Conservation (phyloP, 2,329 filamentous ascomycete genomes). For the Gnomoniopsis smithogilvyi region DNA sequence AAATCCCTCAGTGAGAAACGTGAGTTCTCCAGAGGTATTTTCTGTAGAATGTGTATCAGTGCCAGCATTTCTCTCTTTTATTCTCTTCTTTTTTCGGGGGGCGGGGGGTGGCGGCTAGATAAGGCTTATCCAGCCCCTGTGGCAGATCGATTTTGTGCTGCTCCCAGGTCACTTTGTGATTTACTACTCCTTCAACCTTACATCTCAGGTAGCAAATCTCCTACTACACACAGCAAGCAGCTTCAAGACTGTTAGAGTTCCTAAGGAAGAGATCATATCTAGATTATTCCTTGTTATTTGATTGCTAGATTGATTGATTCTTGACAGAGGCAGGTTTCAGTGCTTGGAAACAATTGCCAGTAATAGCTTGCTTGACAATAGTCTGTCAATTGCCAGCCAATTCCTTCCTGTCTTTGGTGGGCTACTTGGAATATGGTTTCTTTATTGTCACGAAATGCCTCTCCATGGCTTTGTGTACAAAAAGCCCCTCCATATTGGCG, state of each 20-base stretch:
- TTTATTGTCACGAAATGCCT: neutral
- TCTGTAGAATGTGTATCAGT: too few relatives aligned
- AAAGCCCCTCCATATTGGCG: neutral
- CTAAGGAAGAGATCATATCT: too few relatives aligned
- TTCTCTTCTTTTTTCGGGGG: neutral
- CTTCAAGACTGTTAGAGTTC: neutral
- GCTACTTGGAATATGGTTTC: neutral
- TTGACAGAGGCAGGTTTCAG: too few relatives aligned
- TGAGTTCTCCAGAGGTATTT: too few relatives aligned
- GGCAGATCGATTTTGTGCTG: neutral
- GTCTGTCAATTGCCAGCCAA: too few relatives aligned
- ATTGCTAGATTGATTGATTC: too few relatives aligned
- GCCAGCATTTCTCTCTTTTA: neutral
- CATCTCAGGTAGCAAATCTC: too few relatives aligned
- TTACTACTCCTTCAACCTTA: neutral
- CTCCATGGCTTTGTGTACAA: conserved; percentile 4
- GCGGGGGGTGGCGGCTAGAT: neutral
- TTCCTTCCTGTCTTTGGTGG: neutral
- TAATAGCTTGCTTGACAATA: too few relatives aligned
- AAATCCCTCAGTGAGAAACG: too few relatives aligned
- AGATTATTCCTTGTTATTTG: too few relatives aligned
- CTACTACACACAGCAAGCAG: too few relatives aligned
- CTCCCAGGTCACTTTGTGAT: neutral
- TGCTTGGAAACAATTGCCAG: too few relatives aligned
- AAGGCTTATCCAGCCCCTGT: neutral